These are phyloP conservation scores for Eucalyptus sideroxylon DNA, from an alignment of 345 rosid genomes.

Conservation along the genomic window DNA sequence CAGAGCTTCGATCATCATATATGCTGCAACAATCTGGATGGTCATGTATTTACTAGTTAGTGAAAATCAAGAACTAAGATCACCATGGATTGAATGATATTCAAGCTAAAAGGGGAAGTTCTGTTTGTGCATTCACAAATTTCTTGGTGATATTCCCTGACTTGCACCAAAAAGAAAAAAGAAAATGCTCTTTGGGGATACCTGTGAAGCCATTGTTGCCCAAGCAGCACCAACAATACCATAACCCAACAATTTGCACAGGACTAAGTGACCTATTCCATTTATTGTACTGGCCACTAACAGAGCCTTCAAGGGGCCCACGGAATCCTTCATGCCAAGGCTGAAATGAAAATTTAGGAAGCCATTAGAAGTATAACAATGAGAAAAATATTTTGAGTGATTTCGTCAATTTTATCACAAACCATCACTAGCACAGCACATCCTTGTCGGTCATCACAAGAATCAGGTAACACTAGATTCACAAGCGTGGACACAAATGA, in stretches of 20 bases:
- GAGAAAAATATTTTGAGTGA: background rate
- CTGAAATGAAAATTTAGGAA: slow-evolving; percentile 18
- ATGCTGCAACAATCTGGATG: slow-evolving; percentile 70
- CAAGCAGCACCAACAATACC: slow-evolving; percentile 97
- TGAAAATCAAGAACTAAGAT: background rate
- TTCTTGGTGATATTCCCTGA: background rate
- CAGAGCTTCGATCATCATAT: slow-evolving; percentile 78
- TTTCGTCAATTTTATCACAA: background rate
- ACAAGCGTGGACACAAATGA: background rate
- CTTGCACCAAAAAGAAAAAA: background rate
- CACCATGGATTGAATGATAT: background rate
- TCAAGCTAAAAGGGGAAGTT: background rate
- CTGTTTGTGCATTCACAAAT: background rate
- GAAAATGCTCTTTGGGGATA: background rate
- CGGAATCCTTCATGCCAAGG: slow-evolving; percentile 93
- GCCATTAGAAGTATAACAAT: background rate
- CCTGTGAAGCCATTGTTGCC: slow-evolving; percentile 89
- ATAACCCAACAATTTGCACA: slow-evolving; percentile 68
- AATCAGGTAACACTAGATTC: background rate
- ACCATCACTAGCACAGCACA: background rate
- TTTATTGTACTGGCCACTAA: slow-evolving; percentile 67
- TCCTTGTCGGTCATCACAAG: background rate
- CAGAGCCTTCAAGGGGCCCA: slow-evolving; percentile 95
- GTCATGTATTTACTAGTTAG: background rate
- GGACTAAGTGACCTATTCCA: slow-evolving; percentile 64